phyloP scores from a whole-genome alignment of 208 protist genomes.

The Lotmaria passim region DNA sequence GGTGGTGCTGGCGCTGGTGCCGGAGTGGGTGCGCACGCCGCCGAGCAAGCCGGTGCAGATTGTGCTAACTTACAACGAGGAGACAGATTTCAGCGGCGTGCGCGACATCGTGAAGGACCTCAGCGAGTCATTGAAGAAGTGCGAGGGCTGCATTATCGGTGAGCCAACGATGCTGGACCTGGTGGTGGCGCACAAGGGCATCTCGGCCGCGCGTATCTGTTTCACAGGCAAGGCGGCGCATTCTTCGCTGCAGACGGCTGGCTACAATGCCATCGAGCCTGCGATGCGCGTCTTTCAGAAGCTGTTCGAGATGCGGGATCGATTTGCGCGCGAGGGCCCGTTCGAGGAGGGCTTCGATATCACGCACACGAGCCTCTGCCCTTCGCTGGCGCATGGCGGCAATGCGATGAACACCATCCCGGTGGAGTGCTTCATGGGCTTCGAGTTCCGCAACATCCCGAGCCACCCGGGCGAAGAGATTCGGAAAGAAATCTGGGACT shows the following conservation, averaged over 20 bases:
- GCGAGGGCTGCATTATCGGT: constrained; percentile 63
- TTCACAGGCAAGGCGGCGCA: constrained; percentile 56
- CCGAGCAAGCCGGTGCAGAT: constrained; percentile 63
- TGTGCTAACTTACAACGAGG: constrained; percentile 63
- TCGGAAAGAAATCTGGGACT: too few relatives aligned
- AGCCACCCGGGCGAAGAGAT: too few relatives aligned
- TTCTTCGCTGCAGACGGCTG: constrained; percentile 52
- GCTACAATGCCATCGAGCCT: constrained; percentile 45
- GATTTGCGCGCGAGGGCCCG: constrained; percentile 46
- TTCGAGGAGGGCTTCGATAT: constrained; percentile 43
- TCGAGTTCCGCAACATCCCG: constrained; percentile 68
- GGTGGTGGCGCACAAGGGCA: constrained; percentile 63
- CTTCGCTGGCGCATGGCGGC: constrained; percentile 40
- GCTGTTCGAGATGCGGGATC: constrained; percentile 40
- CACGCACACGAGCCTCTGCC: constrained; percentile 48
- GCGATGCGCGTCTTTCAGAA: constrained; percentile 40
- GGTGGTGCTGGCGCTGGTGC: constrained; percentile 48
- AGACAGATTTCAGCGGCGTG: constrained; percentile 46
- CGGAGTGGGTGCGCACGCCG: constrained; percentile 50
- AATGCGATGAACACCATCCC: constrained; percentile 68
- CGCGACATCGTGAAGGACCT: constrained; percentile 32
- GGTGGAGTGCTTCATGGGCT: constrained; percentile 45
- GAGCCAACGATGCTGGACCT: constrained; percentile 57
- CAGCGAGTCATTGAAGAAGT: constrained; percentile 35
- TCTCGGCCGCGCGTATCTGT: constrained; percentile 32